A percentile compares a stretch with the other conserved stretches of the same genome.
These are phyloP conservation scores for Amorphotheca resinae DNA, from an alignment of 495 filamentous ascomycete species.

Conservation along the genomic window DNA sequence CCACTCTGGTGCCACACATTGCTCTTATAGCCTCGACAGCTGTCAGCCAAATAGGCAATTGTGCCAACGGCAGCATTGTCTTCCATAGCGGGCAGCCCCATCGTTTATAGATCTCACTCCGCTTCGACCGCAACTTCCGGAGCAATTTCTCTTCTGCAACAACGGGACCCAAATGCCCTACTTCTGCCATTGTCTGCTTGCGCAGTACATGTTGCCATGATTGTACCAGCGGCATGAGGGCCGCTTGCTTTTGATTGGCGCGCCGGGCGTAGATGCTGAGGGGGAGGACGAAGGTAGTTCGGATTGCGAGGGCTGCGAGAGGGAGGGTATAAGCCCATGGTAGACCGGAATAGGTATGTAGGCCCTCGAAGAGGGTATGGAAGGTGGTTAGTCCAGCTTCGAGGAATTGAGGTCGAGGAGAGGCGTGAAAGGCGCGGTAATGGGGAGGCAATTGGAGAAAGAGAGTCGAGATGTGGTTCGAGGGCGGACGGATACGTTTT, in stretches of 20 bases:
- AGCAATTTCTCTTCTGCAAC: slow-evolving; percentile 15
- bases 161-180: slow-evolving; percentile 14
- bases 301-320: slow-evolving; percentile 51
- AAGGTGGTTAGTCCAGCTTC: slow-evolving; percentile 37
- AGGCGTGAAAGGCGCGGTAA: slow-evolving; percentile 20
- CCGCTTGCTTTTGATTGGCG: slow-evolving; percentile 28
- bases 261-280: slow-evolving; percentile 39
- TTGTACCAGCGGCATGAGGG: slow-evolving; percentile 36
- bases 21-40: slow-evolving; percentile 54
- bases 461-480: slow-evolving; percentile 9
- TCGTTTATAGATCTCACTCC: slow-evolving; percentile 27
- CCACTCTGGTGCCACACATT: slow-evolving; percentile 45
- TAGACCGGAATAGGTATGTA: slow-evolving; percentile 47
- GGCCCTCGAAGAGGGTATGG: slow-evolving; percentile 40
- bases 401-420: slow-evolving; percentile 31
- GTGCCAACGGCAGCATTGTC: slow-evolving; percentile 25
- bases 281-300: slow-evolving; percentile 45
- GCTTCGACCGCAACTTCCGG: slow-evolving; percentile 22
- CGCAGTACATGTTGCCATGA: slow-evolving; percentile 29
- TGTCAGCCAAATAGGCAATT: slow-evolving; percentile 56
- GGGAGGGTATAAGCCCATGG: slow-evolving; percentile 66
- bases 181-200: slow-evolving; percentile 13
- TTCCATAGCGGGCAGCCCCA: slow-evolving; percentile 42
- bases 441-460: slow-evolving; percentile 15
- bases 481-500: slow-evolving; percentile 1